Evolutionary conservation across 2,329 filamentous ascomycete genomes (phyloP), one percentile per base, ranked within the genome.

Genomic region (Fusarium humuli): DNA sequence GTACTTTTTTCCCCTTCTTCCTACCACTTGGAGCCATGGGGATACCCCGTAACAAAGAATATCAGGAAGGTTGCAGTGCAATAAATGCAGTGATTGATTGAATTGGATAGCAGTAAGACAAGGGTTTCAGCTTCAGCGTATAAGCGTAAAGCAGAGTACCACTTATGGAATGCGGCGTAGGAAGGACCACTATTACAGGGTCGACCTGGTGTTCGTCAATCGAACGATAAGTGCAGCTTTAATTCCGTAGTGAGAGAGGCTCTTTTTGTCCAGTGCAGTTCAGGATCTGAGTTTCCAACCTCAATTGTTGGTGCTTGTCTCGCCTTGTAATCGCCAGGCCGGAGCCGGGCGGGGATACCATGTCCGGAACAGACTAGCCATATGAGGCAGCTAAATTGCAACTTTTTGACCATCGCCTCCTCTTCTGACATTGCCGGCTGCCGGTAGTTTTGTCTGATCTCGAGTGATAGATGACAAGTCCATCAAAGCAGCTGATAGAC

Each of bases 341-440:
- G 67, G 57, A 57, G 37, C 60, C 52, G 64, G 56, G 68, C 59
- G 68, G 68, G 62, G 64, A 64, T 44, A 6, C 30, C 54, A 32
- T 14, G 29, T 20, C 50, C 34, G 37, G 23, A 16, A 27, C 9
- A n/a, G 53, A 59, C 79, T 81, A 81, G 57, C 78, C 65, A 3
- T 40, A 74, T 67, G 3, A 14, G 73, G 79, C 67, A 81, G 73
- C 74, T 76, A 74, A 77, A 77, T 61, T 69, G 65, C 77, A 79
- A 54, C 27, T 45, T 65, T 48, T 45, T 8, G 27, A 12, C 52
- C 50, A 23, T 48, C n/a, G 23, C 41, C 52, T 57, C 49, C 44
- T 45, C 46, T 61, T 18, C 58, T 65, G 42, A 57, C 60, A 61
- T 49, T 66, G 41, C 66, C 61, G 57, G 46, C 48, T 58, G 50